Conservation (phyloP, 2,329 filamentous ascomycete genomes). For the Alternaria sp. region DNA sequence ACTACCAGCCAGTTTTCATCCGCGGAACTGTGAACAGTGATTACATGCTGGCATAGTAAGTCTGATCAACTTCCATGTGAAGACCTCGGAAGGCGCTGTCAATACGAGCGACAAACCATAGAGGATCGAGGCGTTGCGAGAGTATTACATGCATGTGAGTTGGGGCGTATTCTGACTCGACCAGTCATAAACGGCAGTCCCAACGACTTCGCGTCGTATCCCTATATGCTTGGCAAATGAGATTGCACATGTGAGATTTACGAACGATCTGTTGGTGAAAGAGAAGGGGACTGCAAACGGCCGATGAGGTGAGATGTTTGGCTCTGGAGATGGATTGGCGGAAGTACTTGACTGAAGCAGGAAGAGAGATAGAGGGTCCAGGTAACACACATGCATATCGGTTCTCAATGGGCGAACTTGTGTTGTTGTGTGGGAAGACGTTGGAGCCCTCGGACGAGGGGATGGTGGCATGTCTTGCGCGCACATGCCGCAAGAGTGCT, state of each 20-base stretch:
- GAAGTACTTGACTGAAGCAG: slow-evolving; percentile 18
- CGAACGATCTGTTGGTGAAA: not conserved
- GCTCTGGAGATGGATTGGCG: slow-evolving; percentile 7
- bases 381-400: slow-evolving; percentile 23
- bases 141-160: slow-evolving; percentile 10
- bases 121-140: slow-evolving; percentile 10
- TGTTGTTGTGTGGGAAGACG: slow-evolving; percentile 18
- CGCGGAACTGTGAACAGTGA: not conserved
- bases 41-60: not conserved
- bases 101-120: not conserved
- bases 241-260: not conserved
- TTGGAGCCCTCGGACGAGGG: slow-evolving; percentile 3
- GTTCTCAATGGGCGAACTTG: slow-evolving; percentile 19
- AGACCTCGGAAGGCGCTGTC: slow-evolving; percentile 15
- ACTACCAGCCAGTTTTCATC: not conserved
- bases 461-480: slow-evolving; percentile 12
- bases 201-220: slow-evolving; percentile 10
- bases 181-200: slow-evolving; percentile 26
- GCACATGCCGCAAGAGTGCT: slow-evolving; percentile 21
- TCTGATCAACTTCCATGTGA: not conserved
- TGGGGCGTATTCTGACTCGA: slow-evolving; percentile 17
- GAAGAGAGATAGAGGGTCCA: slow-evolving; percentile 13
- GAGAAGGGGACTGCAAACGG: not conserved
- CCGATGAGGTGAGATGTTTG: slow-evolving; percentile 4
- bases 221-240: slow-evolving; percentile 9